Percentiles rank a stretch among this genome's conserved stretches.
Evolutionary conservation across 345 rosid genomes (phyloP).

Genomic region (Litchi chinensis): DNA sequence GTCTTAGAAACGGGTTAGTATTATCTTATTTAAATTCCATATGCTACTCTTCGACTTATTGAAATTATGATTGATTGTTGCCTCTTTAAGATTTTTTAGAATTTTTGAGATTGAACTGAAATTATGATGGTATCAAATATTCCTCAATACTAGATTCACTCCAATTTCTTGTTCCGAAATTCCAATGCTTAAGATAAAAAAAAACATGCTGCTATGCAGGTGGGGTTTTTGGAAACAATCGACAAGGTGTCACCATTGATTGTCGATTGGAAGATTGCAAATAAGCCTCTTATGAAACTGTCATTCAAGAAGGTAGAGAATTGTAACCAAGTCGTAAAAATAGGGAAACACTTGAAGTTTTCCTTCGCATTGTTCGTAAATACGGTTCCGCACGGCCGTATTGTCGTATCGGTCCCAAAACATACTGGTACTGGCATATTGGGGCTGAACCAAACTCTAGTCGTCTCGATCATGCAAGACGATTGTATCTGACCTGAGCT

Average conservation of each 20-base stretch:
- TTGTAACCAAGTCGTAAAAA: slow-evolving; percentile 91
- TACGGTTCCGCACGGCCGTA: too few relatives aligned
- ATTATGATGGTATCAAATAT: neutral
- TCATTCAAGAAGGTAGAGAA: slow-evolving; percentile 97
- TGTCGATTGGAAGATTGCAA: slow-evolving; percentile 89
- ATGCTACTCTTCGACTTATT: neutral
- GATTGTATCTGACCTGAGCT: too few relatives aligned
- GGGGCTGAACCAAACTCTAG: too few relatives aligned
- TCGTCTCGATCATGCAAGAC: too few relatives aligned
- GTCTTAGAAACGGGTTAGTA: slow-evolving; percentile 92
- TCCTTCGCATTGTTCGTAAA: slow-evolving; percentile 46
- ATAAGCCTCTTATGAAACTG: slow-evolving; percentile 91
- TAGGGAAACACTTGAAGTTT: slow-evolving; percentile 94
- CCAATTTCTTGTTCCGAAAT: neutral
- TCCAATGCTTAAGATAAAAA: slow-evolving; percentile 12
- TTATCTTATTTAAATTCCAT: slow-evolving; percentile 1
- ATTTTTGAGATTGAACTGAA: neutral
- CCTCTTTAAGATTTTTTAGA: neutral
- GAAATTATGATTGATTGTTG: neutral
- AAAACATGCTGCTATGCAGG: slow-evolving; percentile 44
- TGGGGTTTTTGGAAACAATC: slow-evolving; percentile 89
- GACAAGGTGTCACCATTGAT: slow-evolving; percentile 94
- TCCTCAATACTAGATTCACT: neutral
- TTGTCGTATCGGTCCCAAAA: too few relatives aligned
- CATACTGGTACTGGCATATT: too few relatives aligned